phyloP scores from a whole-genome alignment of 2,329 filamentous ascomycete genomes.

The Akanthomyces uredinophilus region DNA sequence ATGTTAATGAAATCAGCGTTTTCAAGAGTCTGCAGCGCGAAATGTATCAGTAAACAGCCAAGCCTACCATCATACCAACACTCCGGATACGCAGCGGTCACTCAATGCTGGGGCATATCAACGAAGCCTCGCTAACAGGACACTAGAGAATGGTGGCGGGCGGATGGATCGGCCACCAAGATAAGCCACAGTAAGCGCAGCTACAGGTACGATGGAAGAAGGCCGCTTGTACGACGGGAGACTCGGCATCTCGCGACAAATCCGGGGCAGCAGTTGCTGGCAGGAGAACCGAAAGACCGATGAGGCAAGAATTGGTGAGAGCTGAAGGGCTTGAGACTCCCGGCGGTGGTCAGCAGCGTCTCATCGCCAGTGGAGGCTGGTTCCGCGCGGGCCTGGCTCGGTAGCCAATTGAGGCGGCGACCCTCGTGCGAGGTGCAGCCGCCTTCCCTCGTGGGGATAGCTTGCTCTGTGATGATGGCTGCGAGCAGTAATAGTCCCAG shows the following conservation, averaged over 20 bases:
- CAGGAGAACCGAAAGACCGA: neutral
- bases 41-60: no score
- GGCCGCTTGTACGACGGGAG: neutral
- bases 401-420: neutral
- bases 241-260: neutral
- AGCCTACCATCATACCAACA: neutral
- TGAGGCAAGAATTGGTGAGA: neutral
- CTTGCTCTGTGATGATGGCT: neutral
- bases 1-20: no score
- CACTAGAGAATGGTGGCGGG: no score
- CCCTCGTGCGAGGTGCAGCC: neutral
- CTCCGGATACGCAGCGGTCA: neutral
- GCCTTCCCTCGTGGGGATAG: neutral
- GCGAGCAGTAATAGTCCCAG: neutral
- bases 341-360: constrained; percentile 1
- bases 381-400: neutral
- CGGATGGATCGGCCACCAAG: neutral
- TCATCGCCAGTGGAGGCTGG: neutral
- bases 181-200: neutral
- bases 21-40: no score
- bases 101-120: neutral
- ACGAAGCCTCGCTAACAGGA: no score
- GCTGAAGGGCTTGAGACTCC: neutral
- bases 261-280: neutral
- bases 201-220: neutral